phyloP scores from a whole-genome alignment of 1,284 basidiomycete species.

The Apiotrichum akiyoshidainum region DNA sequence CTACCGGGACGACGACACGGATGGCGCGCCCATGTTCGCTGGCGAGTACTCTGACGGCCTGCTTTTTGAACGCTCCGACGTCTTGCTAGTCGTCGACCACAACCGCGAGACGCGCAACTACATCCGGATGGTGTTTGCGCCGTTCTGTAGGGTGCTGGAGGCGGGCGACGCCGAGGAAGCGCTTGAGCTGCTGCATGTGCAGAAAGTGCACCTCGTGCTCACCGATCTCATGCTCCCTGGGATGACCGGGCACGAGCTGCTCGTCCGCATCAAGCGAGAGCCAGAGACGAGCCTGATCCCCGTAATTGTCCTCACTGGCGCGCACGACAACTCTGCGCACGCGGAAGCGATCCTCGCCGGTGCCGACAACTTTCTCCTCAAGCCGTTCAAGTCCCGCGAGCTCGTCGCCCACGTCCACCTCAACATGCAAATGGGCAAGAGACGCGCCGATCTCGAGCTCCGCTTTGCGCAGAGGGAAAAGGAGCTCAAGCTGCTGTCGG shows the following conservation, averaged over 20 bases:
- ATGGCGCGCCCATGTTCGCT: conserved; percentile 7
- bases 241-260: conserved; percentile 36
- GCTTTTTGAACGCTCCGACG: conserved; percentile 28
- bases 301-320: conserved; percentile 34
- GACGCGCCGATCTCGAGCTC: conserved; percentile 36
- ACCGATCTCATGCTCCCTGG: conserved; percentile 47
- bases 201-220: conserved; percentile 36
- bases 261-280: conserved; percentile 27
- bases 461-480: conserved; percentile 35
- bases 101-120: conserved; percentile 45
- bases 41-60: conserved; percentile 12
- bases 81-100: conserved; percentile 32
- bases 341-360: conserved; percentile 48
- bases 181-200: conserved; percentile 24
- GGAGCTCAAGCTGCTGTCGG: conserved; percentile 44
- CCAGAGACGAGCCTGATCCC: conserved; percentile 28
- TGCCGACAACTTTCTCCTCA: conserved; percentile 50
- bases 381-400: conserved; percentile 50
- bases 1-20: not conserved
- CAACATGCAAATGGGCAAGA: conserved; percentile 48
- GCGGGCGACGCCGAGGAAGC: conserved; percentile 49
- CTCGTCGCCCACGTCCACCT: conserved; percentile 50
- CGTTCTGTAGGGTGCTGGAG: conserved; percentile 47
- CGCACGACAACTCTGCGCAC: conserved; percentile 32
- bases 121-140: conserved; percentile 38